phyloP scores from a whole-genome alignment of 352 stramenopile species.

The Phytopythium sindhum region DNA sequence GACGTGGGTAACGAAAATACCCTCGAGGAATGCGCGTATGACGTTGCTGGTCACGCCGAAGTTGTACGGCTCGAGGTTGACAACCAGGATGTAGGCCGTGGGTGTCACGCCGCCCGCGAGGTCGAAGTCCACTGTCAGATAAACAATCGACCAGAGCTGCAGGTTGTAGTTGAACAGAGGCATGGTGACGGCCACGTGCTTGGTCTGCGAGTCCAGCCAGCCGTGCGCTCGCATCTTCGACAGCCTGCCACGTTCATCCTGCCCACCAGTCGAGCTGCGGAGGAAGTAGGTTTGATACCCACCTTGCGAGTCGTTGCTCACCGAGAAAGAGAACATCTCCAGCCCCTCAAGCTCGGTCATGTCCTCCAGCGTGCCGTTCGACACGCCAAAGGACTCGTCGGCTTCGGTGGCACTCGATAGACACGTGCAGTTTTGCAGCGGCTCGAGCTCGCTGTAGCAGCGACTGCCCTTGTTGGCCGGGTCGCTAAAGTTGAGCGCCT shows the following conservation, averaged over 20 bases:
- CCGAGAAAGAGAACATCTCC: conserved; percentile 60
- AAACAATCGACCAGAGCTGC: conserved; percentile 57
- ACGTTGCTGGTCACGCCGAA: conserved; percentile 46
- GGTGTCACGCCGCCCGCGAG: conserved; percentile 52
- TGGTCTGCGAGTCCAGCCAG: conserved; percentile 67
- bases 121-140: conserved; percentile 56
- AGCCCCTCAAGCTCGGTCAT: conserved; percentile 23
- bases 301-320: conserved; percentile 29
- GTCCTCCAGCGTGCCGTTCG: conserved; percentile 32
- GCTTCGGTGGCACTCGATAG: conserved; percentile 35
- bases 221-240: conserved; percentile 40
- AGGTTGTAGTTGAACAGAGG: conserved; percentile 61
- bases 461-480: conserved; percentile 26
- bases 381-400: conserved; percentile 26
- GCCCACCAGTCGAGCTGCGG: conserved; percentile 33
- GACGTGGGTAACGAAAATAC: conserved; percentile 43
- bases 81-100: conserved; percentile 37
- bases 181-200: conserved; percentile 47
- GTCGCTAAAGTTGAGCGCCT: conserved; percentile 40
- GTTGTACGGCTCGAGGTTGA: conserved; percentile 71
- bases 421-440: conserved; percentile 36
- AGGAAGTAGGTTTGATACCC: conserved; percentile 64
- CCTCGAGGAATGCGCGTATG: conserved; percentile 37
- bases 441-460: conserved; percentile 43
- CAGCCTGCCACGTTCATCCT: conserved; percentile 19